phyloP scores from a whole-genome alignment of 257 asterid species.

The Scutellaria galericulata region DNA sequence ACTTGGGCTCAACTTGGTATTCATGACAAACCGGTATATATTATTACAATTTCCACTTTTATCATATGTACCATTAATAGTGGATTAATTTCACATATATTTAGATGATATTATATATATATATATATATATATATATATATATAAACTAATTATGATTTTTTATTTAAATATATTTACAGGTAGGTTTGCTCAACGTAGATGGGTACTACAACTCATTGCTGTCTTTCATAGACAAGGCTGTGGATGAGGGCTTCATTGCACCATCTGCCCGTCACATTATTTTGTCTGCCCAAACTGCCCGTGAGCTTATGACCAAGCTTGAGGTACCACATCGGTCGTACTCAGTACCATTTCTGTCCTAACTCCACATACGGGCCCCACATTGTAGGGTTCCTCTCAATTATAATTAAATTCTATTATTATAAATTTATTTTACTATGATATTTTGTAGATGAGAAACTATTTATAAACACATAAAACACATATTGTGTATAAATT shows the following conservation, averaged over 20 bases:
- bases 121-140: too few relatives aligned
- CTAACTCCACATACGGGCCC: slow-evolving; percentile 10
- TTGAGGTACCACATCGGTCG: slow-evolving; percentile 63
- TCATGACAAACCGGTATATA: slow-evolving; percentile 85
- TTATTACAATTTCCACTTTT: too few relatives aligned
- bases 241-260: slow-evolving; percentile 87
- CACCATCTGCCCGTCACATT: slow-evolving; percentile 93
- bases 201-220: slow-evolving; percentile 91
- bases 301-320: slow-evolving; percentile 86
- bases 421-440: too few relatives aligned
- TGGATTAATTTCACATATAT: too few relatives aligned
- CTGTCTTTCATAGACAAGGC: slow-evolving; percentile 92
- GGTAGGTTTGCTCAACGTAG: slow-evolving; percentile 95
- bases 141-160: too few relatives aligned
- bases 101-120: too few relatives aligned
- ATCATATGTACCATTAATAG: too few relatives aligned
- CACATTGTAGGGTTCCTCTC: not conserved
- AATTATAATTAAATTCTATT: too few relatives aligned
- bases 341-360: not conserved
- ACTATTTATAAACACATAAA: too few relatives aligned
- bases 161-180: slow-evolving; percentile 33
- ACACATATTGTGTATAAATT: too few relatives aligned
- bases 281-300: slow-evolving; percentile 93
- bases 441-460: not conserved
- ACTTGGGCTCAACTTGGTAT: slow-evolving; percentile 99